Conservation (phyloP, 805 yeast genomes). For the Metahyphopichia silvanorum region DNA sequence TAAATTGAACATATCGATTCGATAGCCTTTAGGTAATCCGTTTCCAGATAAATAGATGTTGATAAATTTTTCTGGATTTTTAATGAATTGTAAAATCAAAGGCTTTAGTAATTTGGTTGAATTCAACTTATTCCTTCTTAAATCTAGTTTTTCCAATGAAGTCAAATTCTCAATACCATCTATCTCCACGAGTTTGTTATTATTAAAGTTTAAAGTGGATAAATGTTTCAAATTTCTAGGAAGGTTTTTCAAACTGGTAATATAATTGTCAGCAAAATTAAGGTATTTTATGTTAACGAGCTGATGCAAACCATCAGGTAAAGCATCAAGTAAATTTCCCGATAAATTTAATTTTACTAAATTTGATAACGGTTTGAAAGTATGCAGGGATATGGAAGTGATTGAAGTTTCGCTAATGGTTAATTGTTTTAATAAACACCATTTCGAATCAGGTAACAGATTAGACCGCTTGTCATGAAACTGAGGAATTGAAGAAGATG, state of each 20-base stretch:
- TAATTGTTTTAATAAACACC: conserved; percentile 40
- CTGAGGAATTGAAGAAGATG: neutral
- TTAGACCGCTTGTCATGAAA: conserved; percentile 15
- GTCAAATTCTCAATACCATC: conserved; percentile 43
- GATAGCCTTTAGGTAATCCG: conserved; percentile 41
- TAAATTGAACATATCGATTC: conserved; percentile 54
- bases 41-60: conserved; percentile 44
- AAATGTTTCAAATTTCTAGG: conserved; percentile 33
- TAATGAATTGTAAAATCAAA: conserved; percentile 30
- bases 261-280: conserved; percentile 41
- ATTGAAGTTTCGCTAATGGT: conserved; percentile 40
- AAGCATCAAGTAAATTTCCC: conserved; percentile 43
- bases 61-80: conserved; percentile 27
- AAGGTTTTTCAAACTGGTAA: conserved; percentile 29
- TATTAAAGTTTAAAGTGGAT: conserved; percentile 48
- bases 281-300: conserved; percentile 46
- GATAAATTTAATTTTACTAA: conserved; percentile 54
- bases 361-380: conserved; percentile 37
- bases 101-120: conserved; percentile 33
- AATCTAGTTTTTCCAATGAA: conserved; percentile 48
- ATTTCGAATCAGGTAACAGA: conserved; percentile 30
- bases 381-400: conserved; percentile 27
- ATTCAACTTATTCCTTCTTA: conserved; percentile 45
- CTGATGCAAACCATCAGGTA: conserved; percentile 54
- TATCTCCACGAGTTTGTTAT: conserved; percentile 41